Percentiles rank a stretch among this genome's conserved stretches.
phyloP scores from a whole-genome alignment of 2,329 filamentous ascomycete genomes.

The Cladorrhinum sp. region DNA sequence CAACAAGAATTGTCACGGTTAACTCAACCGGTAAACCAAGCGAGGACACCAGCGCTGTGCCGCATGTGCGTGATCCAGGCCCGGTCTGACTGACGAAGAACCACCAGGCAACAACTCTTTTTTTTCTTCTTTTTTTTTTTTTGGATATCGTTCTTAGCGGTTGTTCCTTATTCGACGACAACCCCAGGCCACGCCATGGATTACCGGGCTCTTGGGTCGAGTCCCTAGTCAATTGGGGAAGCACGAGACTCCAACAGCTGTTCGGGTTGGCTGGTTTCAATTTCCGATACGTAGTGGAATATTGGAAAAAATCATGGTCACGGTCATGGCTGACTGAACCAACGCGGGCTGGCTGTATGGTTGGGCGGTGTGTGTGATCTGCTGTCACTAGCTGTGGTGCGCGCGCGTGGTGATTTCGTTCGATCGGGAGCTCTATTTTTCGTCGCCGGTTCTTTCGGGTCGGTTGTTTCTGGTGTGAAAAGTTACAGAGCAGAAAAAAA shows the following conservation, averaged over 20 bases:
- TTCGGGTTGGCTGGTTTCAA: not conserved
- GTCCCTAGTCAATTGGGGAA: not conserved
- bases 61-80: not conserved
- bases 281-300: not conserved
- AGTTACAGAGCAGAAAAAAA: not conserved
- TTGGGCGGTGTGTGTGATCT: not conserved
- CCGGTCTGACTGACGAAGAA: too few species aligned
- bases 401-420: not conserved
- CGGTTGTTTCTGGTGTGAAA: not conserved
- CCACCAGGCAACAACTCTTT: too few species aligned
- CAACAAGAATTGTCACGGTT: not conserved
- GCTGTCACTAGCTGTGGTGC: not conserved
- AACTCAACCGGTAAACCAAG: constrained; percentile 5
- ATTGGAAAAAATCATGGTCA: too few species aligned
- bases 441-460: not conserved
- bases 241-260: not conserved
- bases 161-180: not conserved
- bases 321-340: not conserved
- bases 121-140: too few species aligned
- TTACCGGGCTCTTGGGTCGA: not conserved
- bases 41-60: not conserved
- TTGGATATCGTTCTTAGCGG: too few species aligned
- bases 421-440: not conserved
- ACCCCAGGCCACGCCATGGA: not conserved
- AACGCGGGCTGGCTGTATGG: not conserved